Evolutionary conservation across 2,329 filamentous ascomycete species (phyloP), one percentile per base, ranked within the genome.

Genomic region (Rhinocladiella mackenziei): DNA sequence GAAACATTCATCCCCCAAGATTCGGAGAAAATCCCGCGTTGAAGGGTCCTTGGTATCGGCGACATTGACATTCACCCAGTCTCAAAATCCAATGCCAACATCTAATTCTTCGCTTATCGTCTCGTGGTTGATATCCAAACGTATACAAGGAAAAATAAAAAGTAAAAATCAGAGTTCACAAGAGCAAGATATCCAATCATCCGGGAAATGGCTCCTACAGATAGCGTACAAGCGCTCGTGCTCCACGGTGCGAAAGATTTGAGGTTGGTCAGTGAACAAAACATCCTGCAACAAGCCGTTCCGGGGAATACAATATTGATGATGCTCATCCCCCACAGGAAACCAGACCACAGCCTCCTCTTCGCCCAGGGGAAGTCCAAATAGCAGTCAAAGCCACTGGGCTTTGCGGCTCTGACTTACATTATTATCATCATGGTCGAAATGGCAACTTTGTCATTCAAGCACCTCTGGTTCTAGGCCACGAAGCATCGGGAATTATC

Each of bases 351-450:
- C 62, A 77, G 33, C 54, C 67, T 20, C 55, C 68, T 10, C 78
- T 77, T 10, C 58, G 61, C 29, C 60, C 67, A 19, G 62, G 66
- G 51, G 80, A 85, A 61, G 73, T 86, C 40, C 77, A 85, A 65
- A 65, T 86, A 51, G 72, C 75, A 51, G 73, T 86, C 51, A 76
- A 75, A 50, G 74, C 77, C 54, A 86, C 82, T 3, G 81, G 81
- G 19, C 78, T 86, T 59, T 86, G 82, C 63, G 82, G 82, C 60
- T 82, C 77, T 38, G 82, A 86, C 62, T 73, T 83, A 4, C 83
- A 95, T 74, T 95, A 94, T 80, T 94, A 87, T 77, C 73, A 78
- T 53, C 84, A 94, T 65, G 87, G 86, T 60, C 81, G 84, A 61
- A 94, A 94, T 66, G 89, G 88, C 62, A 80, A 86, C 72, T 94